Percentiles rank a stretch among this genome's conserved stretches.
These are phyloP conservation scores for Dendrobium chrysotoxum DNA, from an alignment of 106 monocot species.

Conservation along the genomic window DNA sequence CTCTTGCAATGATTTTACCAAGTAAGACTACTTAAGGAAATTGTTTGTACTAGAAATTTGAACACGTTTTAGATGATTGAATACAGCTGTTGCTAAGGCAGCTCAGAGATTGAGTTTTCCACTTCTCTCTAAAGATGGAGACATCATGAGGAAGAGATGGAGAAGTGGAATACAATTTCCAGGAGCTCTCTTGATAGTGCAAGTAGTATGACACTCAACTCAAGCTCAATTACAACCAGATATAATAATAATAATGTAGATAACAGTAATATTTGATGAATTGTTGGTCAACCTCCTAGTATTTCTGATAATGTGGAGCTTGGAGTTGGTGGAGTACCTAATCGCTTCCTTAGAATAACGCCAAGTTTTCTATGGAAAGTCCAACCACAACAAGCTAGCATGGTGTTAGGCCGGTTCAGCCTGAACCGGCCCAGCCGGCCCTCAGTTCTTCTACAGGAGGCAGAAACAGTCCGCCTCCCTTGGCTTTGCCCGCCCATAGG, in stretches of 20 bases:
- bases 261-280: conserved; percentile 26
- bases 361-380: conserved; percentile 67
- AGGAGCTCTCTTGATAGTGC: conserved; percentile 73
- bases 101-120: conserved; percentile 96
- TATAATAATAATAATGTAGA: conserved; percentile 34
- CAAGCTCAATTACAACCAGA: conserved; percentile 45
- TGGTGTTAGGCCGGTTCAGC: too few relatives aligned
- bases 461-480: too few relatives aligned
- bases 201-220: conserved; percentile 53
- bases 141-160: conserved; percentile 85
- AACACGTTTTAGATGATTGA: too few relatives aligned
- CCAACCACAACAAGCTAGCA: conserved; percentile 56
- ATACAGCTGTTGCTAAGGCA: conserved; percentile 68
- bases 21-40: too few relatives aligned
- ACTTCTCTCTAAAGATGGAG: conserved; percentile 85
- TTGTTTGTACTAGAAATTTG: too few relatives aligned
- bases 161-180: conserved; percentile 58
- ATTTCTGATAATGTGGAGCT: conserved; percentile 47
- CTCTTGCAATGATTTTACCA: too few relatives aligned
- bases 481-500: too few relatives aligned
- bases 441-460: too few relatives aligned
- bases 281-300: conserved; percentile 18
- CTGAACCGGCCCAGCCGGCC: too few relatives aligned
- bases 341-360: conserved; percentile 88
- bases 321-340: conserved; percentile 87